phyloP scores from a whole-genome alignment of 129 eudicot genomes.

The Deinandra increscens region DNA sequence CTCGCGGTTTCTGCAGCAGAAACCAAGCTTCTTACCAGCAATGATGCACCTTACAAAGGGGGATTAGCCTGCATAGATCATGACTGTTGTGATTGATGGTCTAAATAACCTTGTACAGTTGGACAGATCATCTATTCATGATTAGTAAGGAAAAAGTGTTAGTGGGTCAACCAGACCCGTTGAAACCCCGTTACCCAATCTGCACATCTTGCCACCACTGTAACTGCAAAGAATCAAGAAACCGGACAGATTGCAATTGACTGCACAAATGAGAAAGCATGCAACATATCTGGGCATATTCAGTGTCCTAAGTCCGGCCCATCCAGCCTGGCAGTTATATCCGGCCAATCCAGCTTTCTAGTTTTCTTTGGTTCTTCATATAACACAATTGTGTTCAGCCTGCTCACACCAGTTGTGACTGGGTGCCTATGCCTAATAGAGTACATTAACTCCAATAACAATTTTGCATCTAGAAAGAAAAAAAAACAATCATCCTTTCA shows the following conservation, averaged over 20 bases:
- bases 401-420: neutral
- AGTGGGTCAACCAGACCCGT: neutral
- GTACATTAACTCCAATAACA: neutral
- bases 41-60: conserved; percentile 67
- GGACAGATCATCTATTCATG: too few species aligned
- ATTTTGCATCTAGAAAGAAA: neutral
- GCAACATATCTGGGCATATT: conserved; percentile 45
- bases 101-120: neutral
- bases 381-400: conserved; percentile 56
- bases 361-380: conserved; percentile 20
- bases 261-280: conserved; percentile 64
- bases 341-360: conserved; percentile 11
- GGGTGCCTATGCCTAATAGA: neutral
- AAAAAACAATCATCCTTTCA: neutral
- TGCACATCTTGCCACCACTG: neutral
- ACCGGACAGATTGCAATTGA: conserved; percentile 58
- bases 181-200: neutral
- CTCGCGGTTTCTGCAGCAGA: conserved; percentile 48
- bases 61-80: conserved; percentile 39
- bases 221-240: conserved; percentile 66
- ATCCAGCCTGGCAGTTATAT: neutral
- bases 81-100: conserved; percentile 9
- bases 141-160: neutral
- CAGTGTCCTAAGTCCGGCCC: conserved; percentile 42
- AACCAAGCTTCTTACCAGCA: conserved; percentile 50